Evolutionary conservation across 192 early-diverging fungal genomes (phyloP), one percentile per base, ranked within the genome.

Genomic region (Backusella circina): DNA sequence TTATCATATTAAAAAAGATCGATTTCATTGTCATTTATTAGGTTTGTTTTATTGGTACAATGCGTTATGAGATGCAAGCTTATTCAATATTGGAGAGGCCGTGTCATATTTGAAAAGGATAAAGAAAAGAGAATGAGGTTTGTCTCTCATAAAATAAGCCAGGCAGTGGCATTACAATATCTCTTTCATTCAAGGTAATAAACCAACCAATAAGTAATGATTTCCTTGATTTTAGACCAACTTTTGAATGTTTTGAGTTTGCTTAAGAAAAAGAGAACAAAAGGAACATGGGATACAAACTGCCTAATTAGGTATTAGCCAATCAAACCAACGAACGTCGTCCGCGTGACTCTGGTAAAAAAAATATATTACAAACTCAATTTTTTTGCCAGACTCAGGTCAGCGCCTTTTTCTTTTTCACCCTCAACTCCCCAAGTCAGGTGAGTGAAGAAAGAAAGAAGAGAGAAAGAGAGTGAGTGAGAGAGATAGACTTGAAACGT

Each of bases 391-490:
- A 26, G 54, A 61, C 23, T 61, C 54, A 61, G 54, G 54, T 61
- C 54, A 61, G 54, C 26, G 54, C 54, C 54, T 61, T 61, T 61
- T 61, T 61, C 54, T 61, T 61, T 61, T 61, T 61, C 26, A 61
- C 54, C 54, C 54, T 61, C 54, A 23, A 61, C 54, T 26, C 54
- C 54, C 54, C 54, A 61, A 61, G 54, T 61, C 54, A 61, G 54
- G 54, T 61, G 54, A 61, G 54, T 61, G 9, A 61, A 61, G 54
- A 61, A 61, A 61, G 54, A 61, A 61, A n/a, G 54, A 61, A 61
- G n/a, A 61, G 9, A 28, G 26, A 61, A n/a, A 61, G 54, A 61
- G 54, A 61, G 23, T 13, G 18, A 51, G n/a, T 12, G 7, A 28
- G 54, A 57, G 54, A 26, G 26, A 61, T 23, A 26, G 54, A 2